Evolutionary conservation across 2,329 filamentous ascomycete species (phyloP), one percentile per base, ranked within the genome.

Genomic region (Diaporthe australafricana): DNA sequence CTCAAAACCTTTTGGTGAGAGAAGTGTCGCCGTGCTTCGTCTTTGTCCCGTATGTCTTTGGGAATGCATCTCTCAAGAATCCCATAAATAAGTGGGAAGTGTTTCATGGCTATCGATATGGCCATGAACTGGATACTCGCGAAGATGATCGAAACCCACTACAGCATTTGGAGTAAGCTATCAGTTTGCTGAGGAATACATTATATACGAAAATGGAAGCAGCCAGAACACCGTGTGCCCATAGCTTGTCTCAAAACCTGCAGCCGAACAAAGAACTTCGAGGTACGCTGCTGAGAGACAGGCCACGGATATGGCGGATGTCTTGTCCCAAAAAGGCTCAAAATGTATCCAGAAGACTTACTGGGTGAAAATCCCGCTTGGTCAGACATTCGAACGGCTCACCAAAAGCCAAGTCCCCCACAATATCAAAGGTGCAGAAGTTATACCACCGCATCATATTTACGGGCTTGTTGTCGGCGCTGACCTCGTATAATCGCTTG

Each of bases 351-450:
- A n/a, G n/a, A n/a, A n/a, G n/a, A n/a, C n/a, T n/a, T n/a, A n/a
- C n/a, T n/a, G 32, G 42, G 20, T 62, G 56, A 32, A 27, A 62
- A 20, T 47, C 42, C n/a, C 22, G 17, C 14, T 25, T 62, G 22
- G 35, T 47, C 14, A 62, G 20, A 32, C 56, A 62, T 5, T 47
- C 38, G 16, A 62, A 62, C 16, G 56, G 56, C 56, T 62, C 56
- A 8, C 56, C 77, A 77, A 57, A 70, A 73, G 25, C 71, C 48
- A 86, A 78, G 69, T 85, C 83, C 22, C 83, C 83, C 47, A 82
- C 78, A 35, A 83, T 77, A 74, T 83, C 82, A 74, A 83, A 83
- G 1, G 80, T 77, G 5, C 78, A 70, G 74, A 77, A 81, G 60
- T 80, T 62, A 52, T 77, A 78, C 68, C 72, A 76, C 12, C 68